phyloP scores from a whole-genome alignment of 148 eudicot species.

The Euryodendron excelsum region DNA sequence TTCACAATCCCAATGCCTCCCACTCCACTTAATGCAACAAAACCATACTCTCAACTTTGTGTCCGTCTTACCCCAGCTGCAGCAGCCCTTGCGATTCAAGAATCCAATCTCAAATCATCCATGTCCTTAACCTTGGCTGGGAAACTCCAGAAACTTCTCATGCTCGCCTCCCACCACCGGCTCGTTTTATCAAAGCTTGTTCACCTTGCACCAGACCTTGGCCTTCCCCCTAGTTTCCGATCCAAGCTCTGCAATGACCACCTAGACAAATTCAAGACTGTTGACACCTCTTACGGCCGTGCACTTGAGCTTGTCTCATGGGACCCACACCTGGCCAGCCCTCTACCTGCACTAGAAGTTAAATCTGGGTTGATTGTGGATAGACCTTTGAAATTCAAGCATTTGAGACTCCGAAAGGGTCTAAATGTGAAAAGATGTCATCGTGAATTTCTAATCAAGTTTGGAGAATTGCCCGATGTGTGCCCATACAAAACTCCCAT shows the following conservation, averaged over 20 bases:
- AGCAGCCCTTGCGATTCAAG: conserved; percentile 58
- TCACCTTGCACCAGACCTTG: conserved; percentile 84
- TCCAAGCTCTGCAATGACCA: conserved; percentile 71
- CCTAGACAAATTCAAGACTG: conserved; percentile 68
- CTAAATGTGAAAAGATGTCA: conserved; percentile 62
- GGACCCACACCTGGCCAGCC: conserved; percentile 52
- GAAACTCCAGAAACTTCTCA: conserved; percentile 82
- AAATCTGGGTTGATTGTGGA: conserved; percentile 65
- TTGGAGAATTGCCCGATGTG: conserved; percentile 60
- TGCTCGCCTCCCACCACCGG: conserved; percentile 73
- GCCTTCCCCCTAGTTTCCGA: conserved; percentile 69
- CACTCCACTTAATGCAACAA: conserved; percentile 64
- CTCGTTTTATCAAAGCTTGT: conserved; percentile 74
- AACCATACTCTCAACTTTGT: conserved; percentile 62
- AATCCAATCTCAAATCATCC: conserved; percentile 46
- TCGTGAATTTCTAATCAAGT: conserved; percentile 59
- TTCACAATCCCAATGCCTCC: conserved; percentile 72
- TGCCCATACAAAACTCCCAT: conserved; percentile 65
- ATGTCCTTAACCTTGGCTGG: conserved; percentile 43
- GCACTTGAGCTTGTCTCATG: conserved; percentile 87
- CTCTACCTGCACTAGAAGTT: conserved; percentile 37
- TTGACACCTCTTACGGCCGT: conserved; percentile 92
- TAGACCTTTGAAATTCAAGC: conserved; percentile 85
- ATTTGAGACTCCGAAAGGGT: conserved; percentile 72
- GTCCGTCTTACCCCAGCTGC: conserved; percentile 83